Base-by-base conservation (phyloP, 2,329 filamentous ascomycete species). In the Penicillium digitatum region DNA sequence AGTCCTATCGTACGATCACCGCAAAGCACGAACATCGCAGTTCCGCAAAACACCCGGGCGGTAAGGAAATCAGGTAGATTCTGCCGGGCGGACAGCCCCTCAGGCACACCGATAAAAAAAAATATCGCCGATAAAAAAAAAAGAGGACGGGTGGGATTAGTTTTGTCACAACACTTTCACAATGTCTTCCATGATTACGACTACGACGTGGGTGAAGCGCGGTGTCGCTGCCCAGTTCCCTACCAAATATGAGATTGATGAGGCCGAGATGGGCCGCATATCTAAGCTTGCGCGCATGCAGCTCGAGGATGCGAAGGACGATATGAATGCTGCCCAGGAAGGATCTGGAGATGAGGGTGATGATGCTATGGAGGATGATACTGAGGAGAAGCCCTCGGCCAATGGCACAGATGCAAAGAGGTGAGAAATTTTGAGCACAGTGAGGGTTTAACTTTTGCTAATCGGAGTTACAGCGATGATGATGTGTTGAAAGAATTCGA, bases 401-500 rank as follows among this genome's bases (percentile, higher is more conserved):
- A 57, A 63, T 38, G 54, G 55, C 37, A 24, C 57, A 34, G 63
- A 61, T 38, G 55, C 55, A 27, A 64, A 57, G 47, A 61, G 66
- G 59, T 48, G 60, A 67, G 61, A 62, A 48, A 2, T 32, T 29
- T 22, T 22, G 11, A 46, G 27, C 32, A 24, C n/a, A 47, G 5
- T 16, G 10, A 7, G 27, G 9, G 39, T 40, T 20, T 2, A 42
- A 24, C 27, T 14, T 9, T 18, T 39, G 46, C 61, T 64, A 57
- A 64, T 57, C 31, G 37, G 38, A 12, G 50, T 43, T 57, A 43
- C 52, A 77, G 78, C 53, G 79, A 87, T 61, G 90, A 96, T 69
- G 90, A 95, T 63, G 92, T 96, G 71, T 81, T 99, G 47, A 94
- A 93, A 75, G 91, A 99, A 75, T 99, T 96, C 75, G 87, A 99